A percentile compares a stretch with the other conserved stretches of the same genome.
These are phyloP conservation scores for Platanus orientalis DNA, from an alignment of 164 flowering plant genomes.

Conservation along the genomic window DNA sequence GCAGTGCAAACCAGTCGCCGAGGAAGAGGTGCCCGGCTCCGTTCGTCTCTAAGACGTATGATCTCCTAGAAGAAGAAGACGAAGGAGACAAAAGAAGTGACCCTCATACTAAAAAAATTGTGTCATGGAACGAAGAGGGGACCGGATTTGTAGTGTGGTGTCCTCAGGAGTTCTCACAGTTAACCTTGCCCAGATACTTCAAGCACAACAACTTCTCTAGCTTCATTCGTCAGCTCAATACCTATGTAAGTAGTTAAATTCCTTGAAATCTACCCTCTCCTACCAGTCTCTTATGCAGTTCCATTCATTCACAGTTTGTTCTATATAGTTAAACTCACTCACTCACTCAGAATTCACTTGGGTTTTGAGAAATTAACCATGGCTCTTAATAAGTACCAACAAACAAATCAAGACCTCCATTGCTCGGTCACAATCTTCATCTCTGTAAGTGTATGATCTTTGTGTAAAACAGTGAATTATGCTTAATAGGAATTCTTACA, in stretches of 20 bases:
- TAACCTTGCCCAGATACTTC: constrained; percentile 52
- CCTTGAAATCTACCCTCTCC: background rate
- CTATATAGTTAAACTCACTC: too few relatives aligned
- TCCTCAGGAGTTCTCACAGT: constrained; percentile 56
- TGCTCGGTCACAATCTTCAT: too few relatives aligned
- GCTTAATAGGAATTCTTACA: too few relatives aligned
- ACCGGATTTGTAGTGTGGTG: constrained; percentile 57
- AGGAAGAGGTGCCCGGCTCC: constrained; percentile 44
- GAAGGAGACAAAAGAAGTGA: background rate
- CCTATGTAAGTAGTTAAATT: constrained; percentile 42
- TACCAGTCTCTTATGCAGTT: too few relatives aligned
- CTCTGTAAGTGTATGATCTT: too few relatives aligned
- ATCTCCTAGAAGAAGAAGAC: constrained; percentile 37
- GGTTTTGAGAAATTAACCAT: too few relatives aligned
- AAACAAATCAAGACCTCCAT: too few relatives aligned
- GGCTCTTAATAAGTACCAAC: too few relatives aligned
- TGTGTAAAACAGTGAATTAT: too few relatives aligned
- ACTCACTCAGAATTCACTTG: too few relatives aligned
- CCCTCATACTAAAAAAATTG: constrained; percentile 11
- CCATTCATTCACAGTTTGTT: too few relatives aligned
- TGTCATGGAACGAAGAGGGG: constrained; percentile 60
- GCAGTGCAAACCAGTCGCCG: constrained; percentile 7
- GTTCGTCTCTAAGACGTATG: constrained; percentile 51
- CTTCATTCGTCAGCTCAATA: constrained; percentile 67
- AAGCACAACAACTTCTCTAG: constrained; percentile 72